Evolutionary conservation across 192 early-diverging fungal genomes (phyloP).

Genomic region (Gaertneriomyces semiglobifer): DNA sequence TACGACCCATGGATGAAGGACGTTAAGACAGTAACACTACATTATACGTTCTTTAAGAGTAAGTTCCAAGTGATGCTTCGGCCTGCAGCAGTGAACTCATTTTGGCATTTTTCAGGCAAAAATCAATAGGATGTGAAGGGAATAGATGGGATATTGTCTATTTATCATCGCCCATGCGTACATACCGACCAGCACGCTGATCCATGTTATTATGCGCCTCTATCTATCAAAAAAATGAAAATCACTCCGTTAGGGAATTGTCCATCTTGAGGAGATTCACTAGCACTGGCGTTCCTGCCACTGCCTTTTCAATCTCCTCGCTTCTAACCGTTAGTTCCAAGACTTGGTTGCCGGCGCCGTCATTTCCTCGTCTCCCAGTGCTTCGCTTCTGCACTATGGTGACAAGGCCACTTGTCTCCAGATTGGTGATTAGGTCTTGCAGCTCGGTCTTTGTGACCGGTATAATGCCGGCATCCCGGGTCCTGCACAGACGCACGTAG

Average conservation of each 20-base stretch:
- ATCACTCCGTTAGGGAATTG: no score
- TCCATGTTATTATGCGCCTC: no score
- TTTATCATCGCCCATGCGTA: no score
- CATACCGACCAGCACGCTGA: no score
- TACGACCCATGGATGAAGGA: slow-evolving; percentile 94
- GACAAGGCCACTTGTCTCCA: slow-evolving; percentile 71
- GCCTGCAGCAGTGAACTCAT: no score
- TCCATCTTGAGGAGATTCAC: slow-evolving; percentile 12
- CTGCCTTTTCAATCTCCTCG: slow-evolving; percentile 26
- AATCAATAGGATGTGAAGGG: no score
- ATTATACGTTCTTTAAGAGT: slow-evolving; percentile 94
- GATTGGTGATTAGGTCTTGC: slow-evolving; percentile 65
- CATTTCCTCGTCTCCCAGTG: neutral
- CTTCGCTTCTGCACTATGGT: slow-evolving; percentile 7
- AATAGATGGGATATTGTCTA: no score
- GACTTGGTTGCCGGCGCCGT: neutral
- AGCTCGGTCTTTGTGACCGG: slow-evolving; percentile 74
- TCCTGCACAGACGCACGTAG: slow-evolving; percentile 55
- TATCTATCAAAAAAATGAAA: no score
- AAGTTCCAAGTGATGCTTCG: slow-evolving; percentile 18
- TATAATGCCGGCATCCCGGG: slow-evolving; percentile 48
- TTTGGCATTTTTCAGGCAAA: no score
- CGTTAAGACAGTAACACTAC: slow-evolving; percentile 84
- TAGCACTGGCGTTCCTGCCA: slow-evolving; percentile 15
- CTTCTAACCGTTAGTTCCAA: slow-evolving; percentile 4